Base-by-base conservation (phyloP, 345 rosid species). In the Corchorus olitorius region DNA sequence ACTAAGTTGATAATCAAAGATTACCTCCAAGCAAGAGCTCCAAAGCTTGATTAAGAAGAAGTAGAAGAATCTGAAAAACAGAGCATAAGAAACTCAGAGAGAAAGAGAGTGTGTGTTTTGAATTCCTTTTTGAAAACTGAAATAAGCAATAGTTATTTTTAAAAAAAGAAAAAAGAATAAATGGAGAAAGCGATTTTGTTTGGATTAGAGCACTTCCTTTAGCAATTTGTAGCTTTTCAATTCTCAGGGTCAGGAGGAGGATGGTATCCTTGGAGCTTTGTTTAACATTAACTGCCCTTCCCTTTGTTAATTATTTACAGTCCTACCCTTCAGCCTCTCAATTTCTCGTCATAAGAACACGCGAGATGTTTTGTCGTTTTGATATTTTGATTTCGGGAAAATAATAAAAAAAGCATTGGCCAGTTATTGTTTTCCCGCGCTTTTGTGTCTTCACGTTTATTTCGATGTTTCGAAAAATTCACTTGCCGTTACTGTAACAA, bases 11-110 rank as follows among this genome's bases (percentile, higher is more conserved):
- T 22, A 3, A 50, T 59, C 22, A 74, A 74, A 60, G 54, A 45
- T 65, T 79, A 85, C 88, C 89, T 67, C 65, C 34, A 64, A 77
- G 59, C 37, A 63, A 69, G 72, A 75, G 83, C 86, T 72, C 48
- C 52, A 50, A 70, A 67, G 16, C 75, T 60, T 54, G 76, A 61
- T 68, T 15, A 66, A 66, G 46, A 52, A 27, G 27, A 27, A 27
- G 27, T 27, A 58, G 56, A 59, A 41, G 19, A 68, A 64, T 49
- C 16, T 33, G 68, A 61, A 61, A 16, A 71, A n/a, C 64, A 39
- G 35, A 53, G 15, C 43, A 14, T n/a, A 52, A 49, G 60, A 34
- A 12, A 4, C 8, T 8, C 73, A 6, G 35, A 7, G 56, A 66
- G 35, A 56, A 49, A 65, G 27, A 16, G 35, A 33, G 55, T 37